A percentile compares a stretch with the other conserved stretches of the same genome.
Conservation (phyloP, 2,329 filamentous ascomycete genomes). For the Rugonectria rugulosa region DNA sequence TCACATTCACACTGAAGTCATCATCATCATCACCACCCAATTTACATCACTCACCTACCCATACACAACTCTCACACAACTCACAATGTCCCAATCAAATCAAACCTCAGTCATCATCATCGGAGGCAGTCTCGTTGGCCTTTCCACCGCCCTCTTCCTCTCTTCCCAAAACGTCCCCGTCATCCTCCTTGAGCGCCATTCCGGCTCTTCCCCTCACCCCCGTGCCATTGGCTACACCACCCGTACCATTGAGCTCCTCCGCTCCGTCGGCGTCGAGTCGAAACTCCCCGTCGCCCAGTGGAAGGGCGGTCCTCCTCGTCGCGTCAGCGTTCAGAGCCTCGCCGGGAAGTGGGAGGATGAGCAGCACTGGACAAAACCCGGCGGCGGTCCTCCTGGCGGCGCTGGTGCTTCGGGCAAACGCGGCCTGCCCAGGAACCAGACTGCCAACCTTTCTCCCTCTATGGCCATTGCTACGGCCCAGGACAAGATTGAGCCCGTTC, state of each 20-base stretch:
- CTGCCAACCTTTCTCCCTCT: constrained; percentile 20
- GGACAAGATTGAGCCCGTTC: constrained; percentile 49
- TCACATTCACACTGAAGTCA: too few relatives aligned
- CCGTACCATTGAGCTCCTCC: constrained; percentile 49
- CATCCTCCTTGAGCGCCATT: constrained; percentile 48
- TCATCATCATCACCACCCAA: too few relatives aligned
- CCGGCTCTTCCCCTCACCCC: constrained; percentile 45
- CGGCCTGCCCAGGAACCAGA: neutral
- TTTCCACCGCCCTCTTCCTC: constrained; percentile 48
- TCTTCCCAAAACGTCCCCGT: constrained; percentile 40
- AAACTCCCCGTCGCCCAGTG: constrained; percentile 13
- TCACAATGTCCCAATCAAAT: constrained; percentile 1
- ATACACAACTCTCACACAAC: too few relatives aligned
- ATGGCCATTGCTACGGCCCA: constrained; percentile 45
- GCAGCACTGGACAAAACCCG: constrained; percentile 26
- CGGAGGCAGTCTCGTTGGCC: constrained; percentile 49
- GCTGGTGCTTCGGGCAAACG: too few relatives aligned
- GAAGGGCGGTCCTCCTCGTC: constrained; percentile 33
- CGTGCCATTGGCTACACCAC: constrained; percentile 47
- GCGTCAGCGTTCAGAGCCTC: constrained; percentile 30
- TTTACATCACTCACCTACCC: too few relatives aligned
- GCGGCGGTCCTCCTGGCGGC: neutral
- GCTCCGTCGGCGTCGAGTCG: constrained; percentile 36
- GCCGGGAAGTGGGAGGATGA: constrained; percentile 33
- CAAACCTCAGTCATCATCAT: constrained; percentile 45